Percentiles rank a stretch among this genome's conserved stretches.
Evolutionary conservation across 139 green algal species (phyloP).

Genomic region (Chara braunii): DNA sequence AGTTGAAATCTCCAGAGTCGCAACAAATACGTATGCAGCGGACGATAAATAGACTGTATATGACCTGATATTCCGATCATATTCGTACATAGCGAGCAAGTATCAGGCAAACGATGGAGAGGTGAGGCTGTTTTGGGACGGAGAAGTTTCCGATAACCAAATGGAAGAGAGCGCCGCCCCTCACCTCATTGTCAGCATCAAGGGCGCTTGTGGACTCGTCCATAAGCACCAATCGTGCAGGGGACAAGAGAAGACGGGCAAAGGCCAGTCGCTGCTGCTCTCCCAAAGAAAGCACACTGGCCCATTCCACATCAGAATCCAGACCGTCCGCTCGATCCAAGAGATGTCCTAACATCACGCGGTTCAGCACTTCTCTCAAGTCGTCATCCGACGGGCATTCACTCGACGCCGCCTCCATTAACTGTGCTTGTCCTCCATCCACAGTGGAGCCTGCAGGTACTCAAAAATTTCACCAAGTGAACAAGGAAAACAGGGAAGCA

Average conservation of each 20-base stretch:
- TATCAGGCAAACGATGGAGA: too few relatives aligned
- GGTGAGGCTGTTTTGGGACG: too few relatives aligned
- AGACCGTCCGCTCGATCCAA: constrained; percentile 43
- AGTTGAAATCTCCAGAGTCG: too few relatives aligned
- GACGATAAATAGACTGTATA: too few relatives aligned
- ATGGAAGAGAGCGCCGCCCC: too few relatives aligned
- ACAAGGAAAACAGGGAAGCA: too few relatives aligned
- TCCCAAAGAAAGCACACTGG: constrained; percentile 73
- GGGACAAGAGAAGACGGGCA: constrained; percentile 70
- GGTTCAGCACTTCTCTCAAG: constrained; percentile 45
- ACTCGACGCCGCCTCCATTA: not conserved
- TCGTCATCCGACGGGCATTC: constrained; percentile 61
- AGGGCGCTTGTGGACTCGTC: constrained; percentile 87
- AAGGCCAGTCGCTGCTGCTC: constrained; percentile 97
- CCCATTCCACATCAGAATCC: constrained; percentile 64
- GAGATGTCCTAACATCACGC: constrained; percentile 40
- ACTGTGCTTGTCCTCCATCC: constrained; percentile 3
- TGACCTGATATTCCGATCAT: too few relatives aligned
- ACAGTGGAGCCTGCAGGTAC: not conserved
- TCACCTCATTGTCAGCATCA: constrained; percentile 75
- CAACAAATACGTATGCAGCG: too few relatives aligned
- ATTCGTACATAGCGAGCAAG: too few relatives aligned
- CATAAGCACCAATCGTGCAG: constrained; percentile 77
- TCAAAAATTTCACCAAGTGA: not conserved
- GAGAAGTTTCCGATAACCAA: not conserved